A percentile compares a stretch with the other conserved stretches of the same genome.
Conservation (phyloP, 2,329 filamentous ascomycete species). For the Venturiaceae sp. region DNA sequence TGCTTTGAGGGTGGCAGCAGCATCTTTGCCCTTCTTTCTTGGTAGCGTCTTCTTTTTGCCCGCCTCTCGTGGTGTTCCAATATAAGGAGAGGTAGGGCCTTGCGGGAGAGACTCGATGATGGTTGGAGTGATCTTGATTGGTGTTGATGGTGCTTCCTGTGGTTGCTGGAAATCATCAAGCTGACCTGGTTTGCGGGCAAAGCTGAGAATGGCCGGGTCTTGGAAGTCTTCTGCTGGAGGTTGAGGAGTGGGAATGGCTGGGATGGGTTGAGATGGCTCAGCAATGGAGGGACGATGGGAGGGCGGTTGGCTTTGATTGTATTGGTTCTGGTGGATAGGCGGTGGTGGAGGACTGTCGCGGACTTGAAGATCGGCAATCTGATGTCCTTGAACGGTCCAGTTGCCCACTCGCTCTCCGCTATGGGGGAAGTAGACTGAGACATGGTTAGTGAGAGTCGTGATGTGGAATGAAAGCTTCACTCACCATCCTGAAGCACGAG, state of each 20-base stretch:
- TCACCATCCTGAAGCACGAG: slow-evolving; percentile 63
- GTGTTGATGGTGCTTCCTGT: slow-evolving; percentile 29
- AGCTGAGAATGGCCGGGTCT: slow-evolving; percentile 77
- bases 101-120: background rate
- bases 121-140: background rate
- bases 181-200: slow-evolving; percentile 32
- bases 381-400: slow-evolving; percentile 47
- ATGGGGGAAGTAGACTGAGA: slow-evolving; percentile 42
- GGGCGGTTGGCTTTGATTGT: slow-evolving; percentile 10
- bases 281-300: slow-evolving; percentile 5
- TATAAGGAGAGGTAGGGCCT: background rate
- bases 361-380: slow-evolving; percentile 48
- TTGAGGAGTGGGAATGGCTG: slow-evolving; percentile 6
- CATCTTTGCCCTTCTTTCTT: slow-evolving; percentile 21
- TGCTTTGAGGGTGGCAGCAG: slow-evolving; percentile 26
- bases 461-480: background rate
- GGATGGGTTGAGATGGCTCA: background rate
- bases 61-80: background rate
- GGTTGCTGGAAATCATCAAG: slow-evolving; percentile 13
- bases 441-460: slow-evolving; percentile 17
- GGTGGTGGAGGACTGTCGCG: slow-evolving; percentile 28
- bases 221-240: slow-evolving; percentile 44
- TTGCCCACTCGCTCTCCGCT: slow-evolving; percentile 41
- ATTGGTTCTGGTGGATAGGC: background rate
- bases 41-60: slow-evolving; percentile 3